These are phyloP conservation scores for Neltuma alba DNA, from an alignment of 306 rosid species.

Conservation along the genomic window DNA sequence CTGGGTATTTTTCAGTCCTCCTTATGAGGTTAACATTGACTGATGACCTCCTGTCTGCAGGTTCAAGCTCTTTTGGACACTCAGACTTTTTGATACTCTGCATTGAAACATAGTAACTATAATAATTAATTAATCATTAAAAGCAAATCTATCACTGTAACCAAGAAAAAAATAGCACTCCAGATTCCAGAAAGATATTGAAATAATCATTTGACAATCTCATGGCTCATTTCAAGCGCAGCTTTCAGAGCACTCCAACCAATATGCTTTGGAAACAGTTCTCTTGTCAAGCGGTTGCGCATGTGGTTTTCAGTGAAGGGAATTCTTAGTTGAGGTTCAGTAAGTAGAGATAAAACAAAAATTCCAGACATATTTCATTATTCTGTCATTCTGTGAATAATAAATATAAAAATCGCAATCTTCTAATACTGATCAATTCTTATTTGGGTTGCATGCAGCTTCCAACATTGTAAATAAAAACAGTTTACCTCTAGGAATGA, in stretches of 20 bases:
- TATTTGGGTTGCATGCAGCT: background rate
- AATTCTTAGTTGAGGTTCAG: background rate
- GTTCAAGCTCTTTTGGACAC: conserved; percentile 97
- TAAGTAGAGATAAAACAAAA: conserved; percentile 9
- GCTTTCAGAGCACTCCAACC: conserved; percentile 11
- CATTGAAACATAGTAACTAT: conserved; percentile 35
- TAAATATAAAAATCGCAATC: conserved; percentile 13
- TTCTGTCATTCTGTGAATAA: conserved; percentile 27
- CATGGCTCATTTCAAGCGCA: conserved; percentile 1
- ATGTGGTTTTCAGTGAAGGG: background rate
- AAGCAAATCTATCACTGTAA: background rate
- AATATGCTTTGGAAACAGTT: conserved; percentile 1
- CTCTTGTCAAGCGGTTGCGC: background rate
- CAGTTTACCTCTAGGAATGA: conserved; percentile 79
- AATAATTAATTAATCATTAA: conserved; percentile 4
- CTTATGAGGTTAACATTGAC: conserved; percentile 87
- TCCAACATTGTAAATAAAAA: background rate
- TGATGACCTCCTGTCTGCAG: conserved; percentile 72
- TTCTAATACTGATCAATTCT: conserved; percentile 11
- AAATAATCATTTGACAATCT: conserved; percentile 18
- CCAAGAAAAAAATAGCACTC: conserved; percentile 20
- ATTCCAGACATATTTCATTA: conserved; percentile 4
- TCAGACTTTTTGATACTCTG: conserved; percentile 93
- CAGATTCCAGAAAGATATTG: conserved; percentile 23
- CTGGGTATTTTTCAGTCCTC: conserved; percentile 82